Conservation (phyloP, 164 flowering plant species). For the Vitis amurensis region DNA sequence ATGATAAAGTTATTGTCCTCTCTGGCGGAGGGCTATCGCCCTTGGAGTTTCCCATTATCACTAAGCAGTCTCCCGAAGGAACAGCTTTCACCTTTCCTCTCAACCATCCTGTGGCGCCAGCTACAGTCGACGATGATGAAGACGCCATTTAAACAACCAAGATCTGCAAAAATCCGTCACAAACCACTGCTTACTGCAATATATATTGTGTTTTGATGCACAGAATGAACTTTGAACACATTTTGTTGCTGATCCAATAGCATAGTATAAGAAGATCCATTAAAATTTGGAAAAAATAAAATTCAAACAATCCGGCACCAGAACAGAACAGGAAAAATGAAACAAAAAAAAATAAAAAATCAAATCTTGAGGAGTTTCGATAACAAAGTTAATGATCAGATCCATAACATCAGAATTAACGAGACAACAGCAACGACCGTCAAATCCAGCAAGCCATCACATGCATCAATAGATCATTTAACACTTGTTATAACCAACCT, state of each 20-base stretch:
- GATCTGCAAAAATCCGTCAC: conserved; percentile 15
- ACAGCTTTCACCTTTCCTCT: conserved; percentile 88
- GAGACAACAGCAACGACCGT: neutral
- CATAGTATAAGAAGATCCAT: no score
- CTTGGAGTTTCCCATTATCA: conserved; percentile 66
- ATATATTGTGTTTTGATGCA: no score
- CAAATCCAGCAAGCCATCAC: neutral
- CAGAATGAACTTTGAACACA: no score
- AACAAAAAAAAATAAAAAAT: no score
- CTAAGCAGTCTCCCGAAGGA: conserved; percentile 87
- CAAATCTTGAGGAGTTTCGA: no score
- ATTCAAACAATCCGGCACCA: no score
- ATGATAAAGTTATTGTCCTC: conserved; percentile 78
- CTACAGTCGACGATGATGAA: conserved; percentile 24
- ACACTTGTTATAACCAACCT: no score
- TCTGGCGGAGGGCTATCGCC: conserved; percentile 75
- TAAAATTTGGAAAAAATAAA: no score
- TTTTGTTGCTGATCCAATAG: no score
- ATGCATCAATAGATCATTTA: neutral
- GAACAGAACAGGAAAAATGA: no score
- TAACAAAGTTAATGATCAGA: neutral
- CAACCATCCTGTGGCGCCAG: conserved; percentile 67
- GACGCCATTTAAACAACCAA: conserved; percentile 57
- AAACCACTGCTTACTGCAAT: neutral
- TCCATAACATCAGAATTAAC: neutral